phyloP scores from a whole-genome alignment of 2,329 filamentous ascomycete genomes.

The Fusarium equiseti region DNA sequence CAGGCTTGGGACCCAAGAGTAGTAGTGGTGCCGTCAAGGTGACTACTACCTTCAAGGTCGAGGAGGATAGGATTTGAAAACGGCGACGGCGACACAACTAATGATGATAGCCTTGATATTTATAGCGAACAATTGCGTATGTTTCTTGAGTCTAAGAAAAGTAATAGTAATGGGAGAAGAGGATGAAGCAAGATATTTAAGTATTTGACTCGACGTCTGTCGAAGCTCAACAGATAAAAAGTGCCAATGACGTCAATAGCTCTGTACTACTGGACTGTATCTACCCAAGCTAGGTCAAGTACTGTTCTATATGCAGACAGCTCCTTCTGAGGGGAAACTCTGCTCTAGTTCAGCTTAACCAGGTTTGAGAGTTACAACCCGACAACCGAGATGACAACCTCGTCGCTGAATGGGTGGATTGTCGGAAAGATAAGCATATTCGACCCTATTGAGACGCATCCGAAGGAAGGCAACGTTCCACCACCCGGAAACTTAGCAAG shows the following conservation, averaged over 20 bases:
- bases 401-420: background rate
- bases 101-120: constrained; percentile 29
- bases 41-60: constrained; percentile 32
- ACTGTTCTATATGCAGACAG: background rate
- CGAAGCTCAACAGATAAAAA: constrained; percentile 5
- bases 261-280: background rate
- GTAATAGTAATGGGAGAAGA: background rate
- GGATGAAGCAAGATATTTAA: constrained; percentile 12
- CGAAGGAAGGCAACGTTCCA: constrained; percentile 3
- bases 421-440: background rate
- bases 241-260: constrained; percentile 33
- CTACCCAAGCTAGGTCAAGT: background rate
- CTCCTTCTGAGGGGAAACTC: background rate
- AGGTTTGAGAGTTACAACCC: background rate
- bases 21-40: constrained; percentile 29
- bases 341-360: background rate
- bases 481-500: background rate
- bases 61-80: constrained; percentile 38
- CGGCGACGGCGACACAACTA: constrained; percentile 2
- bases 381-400: background rate
- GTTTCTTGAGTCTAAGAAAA: background rate
- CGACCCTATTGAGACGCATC: background rate
- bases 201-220: background rate
- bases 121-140: constrained; percentile 15
- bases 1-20: constrained; percentile 13